Conservation (phyloP, 2,329 filamentous ascomycete species). For the Phoma sp. region DNA sequence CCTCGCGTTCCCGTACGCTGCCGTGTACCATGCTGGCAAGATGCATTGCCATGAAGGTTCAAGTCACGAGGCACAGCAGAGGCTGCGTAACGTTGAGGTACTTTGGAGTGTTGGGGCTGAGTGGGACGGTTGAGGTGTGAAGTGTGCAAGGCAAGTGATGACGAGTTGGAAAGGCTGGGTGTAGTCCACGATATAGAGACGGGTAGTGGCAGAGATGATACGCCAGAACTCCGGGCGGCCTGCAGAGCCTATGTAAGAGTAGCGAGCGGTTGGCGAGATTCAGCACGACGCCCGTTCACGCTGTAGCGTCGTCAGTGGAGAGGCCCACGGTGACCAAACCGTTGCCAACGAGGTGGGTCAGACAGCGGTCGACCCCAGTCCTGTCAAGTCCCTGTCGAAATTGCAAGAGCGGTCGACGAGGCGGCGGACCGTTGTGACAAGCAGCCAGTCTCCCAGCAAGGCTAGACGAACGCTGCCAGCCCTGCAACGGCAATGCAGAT, state of each 20-base stretch:
- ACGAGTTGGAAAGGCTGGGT: conserved; percentile 25
- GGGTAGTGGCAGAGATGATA: conserved; percentile 38
- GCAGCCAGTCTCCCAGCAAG: conserved; percentile 38
- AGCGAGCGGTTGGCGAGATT: conserved; percentile 44
- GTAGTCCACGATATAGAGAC: conserved; percentile 22
- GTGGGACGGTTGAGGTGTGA: conserved; percentile 20
- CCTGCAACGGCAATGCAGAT: conserved; percentile 52
- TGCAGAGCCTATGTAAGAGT: conserved; percentile 47
- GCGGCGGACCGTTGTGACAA: conserved; percentile 47
- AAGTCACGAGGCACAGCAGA: conserved; percentile 42
- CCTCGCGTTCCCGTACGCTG: conserved; percentile 49
- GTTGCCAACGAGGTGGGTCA: conserved; percentile 48
- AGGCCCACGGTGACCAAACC: conserved; percentile 41
- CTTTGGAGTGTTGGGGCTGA: conserved; percentile 3
- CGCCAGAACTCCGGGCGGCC: conserved; percentile 44
- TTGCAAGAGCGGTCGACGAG: conserved; percentile 44
- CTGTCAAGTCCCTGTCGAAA: conserved; percentile 43
- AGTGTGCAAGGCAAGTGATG: conserved; percentile 19
- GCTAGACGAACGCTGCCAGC: conserved; percentile 40
- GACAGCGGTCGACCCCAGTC: conserved; percentile 42
- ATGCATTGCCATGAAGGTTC: conserved; percentile 48
- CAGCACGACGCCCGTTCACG: conserved; percentile 42
- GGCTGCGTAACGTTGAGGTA: conserved; percentile 38
- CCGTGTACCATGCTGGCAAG: conserved; percentile 53
- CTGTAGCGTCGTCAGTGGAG: conserved; percentile 39